Conservation (phyloP, 345 rosid genomes). For the Litchi chinensis region DNA sequence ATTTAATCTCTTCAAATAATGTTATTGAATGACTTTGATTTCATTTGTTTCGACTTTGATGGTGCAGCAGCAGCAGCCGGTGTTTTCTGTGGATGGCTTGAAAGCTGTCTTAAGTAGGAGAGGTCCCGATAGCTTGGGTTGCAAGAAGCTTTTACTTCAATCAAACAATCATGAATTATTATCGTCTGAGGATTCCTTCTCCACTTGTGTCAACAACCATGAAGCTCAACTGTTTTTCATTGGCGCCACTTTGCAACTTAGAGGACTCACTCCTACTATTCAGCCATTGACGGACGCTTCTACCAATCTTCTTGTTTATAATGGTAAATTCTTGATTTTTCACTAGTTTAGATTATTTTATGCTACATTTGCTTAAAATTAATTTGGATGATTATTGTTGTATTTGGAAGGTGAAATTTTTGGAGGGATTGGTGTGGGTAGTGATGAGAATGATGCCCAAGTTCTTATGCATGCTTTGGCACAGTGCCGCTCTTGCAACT, state of each 20-base stretch:
- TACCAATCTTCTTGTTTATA: constrained; percentile 63
- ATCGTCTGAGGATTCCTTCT: constrained; percentile 30
- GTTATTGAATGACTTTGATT: neutral
- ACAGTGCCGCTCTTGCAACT: constrained; percentile 41
- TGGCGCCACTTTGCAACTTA: constrained; percentile 81
- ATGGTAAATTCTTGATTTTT: constrained; percentile 42
- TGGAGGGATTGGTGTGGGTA: constrained; percentile 62
- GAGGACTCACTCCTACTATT: constrained; percentile 55
- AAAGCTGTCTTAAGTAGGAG: constrained; percentile 55
- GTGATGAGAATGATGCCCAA: constrained; percentile 64
- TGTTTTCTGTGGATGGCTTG: constrained; percentile 59
- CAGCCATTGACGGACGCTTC: constrained; percentile 72
- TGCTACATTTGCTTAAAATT: neutral
- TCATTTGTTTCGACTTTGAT: constrained; percentile 7
- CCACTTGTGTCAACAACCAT: neutral
- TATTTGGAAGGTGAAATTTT: constrained; percentile 68
- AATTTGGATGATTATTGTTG: neutral
- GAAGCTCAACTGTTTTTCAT: constrained; percentile 55
- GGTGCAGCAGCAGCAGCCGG: constrained; percentile 28
- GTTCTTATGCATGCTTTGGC: constrained; percentile 57
- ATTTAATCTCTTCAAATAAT: neutral
- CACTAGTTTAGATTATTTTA: neutral
- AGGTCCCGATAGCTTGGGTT: constrained; percentile 76
- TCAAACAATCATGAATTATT: constrained; percentile 21
- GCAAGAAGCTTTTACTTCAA: constrained; percentile 50